Evolutionary conservation across 2,329 filamentous ascomycete species (phyloP), one percentile per base, ranked within the genome.

Genomic region (Eutypa lata): DNA sequence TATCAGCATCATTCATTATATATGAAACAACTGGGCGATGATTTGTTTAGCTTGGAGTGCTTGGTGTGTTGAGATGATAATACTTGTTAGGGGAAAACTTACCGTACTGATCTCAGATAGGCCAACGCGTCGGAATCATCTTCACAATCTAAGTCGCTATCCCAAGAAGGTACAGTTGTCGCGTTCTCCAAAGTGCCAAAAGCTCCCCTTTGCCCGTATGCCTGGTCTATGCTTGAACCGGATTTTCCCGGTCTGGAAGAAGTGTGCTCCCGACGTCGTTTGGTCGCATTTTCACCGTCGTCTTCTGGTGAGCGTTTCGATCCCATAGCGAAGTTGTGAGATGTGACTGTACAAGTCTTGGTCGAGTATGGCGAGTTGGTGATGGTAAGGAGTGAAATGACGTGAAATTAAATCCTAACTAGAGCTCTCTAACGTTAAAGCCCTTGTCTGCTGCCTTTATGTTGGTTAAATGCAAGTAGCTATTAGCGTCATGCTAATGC

Each of bases 51-150:
- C 63, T 35, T 60, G 35, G 48, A 24, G 46, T 48, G 64, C 63
- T 35, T 60, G 35, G 48, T 22, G 46, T 48, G 26, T 56, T 28
- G 31, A 18, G 11, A 49, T 54, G 48, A 58, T 26, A 2, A 40
- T 44, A 28, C 26, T 21, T n/a, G 10, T 44, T 19, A 22, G 3
- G 5, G 10, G 18, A 45, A 45, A 53, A 67, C 79, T 76, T 70
- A 84, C 82, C 82, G 74, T 51, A 86, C 83, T 69, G 81, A 76
- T 58, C 76, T 76, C 51, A 86, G 63, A 68, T 86, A 86, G 51
- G 78, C 77, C 35, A 86, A 52, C 2, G 81, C 80, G 70, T 83
- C 79, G 47, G 76, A 73, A 44, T 79, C 77, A 19, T 80, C 78
- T 18, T 81, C 80, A 57, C 83, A 84, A 56, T 79, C 78, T 3